Conservation (phyloP, 2,329 filamentous ascomycete genomes). For the Aspergillus neoniger region DNA sequence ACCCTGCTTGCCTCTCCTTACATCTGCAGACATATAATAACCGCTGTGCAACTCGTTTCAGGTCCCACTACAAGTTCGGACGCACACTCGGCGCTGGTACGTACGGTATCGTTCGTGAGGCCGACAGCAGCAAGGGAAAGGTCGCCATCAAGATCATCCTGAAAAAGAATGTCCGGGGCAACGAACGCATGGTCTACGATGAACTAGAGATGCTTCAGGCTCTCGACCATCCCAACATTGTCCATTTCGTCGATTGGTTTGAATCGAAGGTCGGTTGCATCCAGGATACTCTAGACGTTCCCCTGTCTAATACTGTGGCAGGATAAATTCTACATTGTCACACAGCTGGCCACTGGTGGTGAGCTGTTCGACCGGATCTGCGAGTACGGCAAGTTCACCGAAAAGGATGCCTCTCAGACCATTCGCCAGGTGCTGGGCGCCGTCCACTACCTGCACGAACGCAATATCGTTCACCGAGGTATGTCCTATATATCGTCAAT, state of each 20-base stretch:
- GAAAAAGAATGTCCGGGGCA: slow-evolving; percentile 98
- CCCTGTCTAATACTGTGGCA: slow-evolving; percentile 41
- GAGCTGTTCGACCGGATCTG: slow-evolving; percentile 98
- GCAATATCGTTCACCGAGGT: slow-evolving; percentile 96
- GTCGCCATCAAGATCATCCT: slow-evolving; percentile 98
- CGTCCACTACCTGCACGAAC: slow-evolving; percentile 90
- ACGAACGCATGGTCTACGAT: slow-evolving; percentile 98
- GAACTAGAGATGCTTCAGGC: slow-evolving; percentile 91
- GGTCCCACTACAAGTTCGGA: slow-evolving; percentile 86
- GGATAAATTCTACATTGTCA: slow-evolving; percentile 99
- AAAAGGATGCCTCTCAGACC: slow-evolving; percentile 94
- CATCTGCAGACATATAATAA: slow-evolving; percentile 14
- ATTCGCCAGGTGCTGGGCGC: slow-evolving; percentile 92
- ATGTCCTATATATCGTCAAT: slow-evolving; percentile 21
- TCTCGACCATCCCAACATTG: slow-evolving; percentile 91
- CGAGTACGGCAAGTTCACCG: slow-evolving; percentile 96
- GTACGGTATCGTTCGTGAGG: slow-evolving; percentile 97
- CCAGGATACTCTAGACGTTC: not conserved
- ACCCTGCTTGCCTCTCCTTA: slow-evolving; percentile 7
- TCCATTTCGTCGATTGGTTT: slow-evolving; percentile 98
- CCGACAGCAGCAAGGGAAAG: slow-evolving; percentile 76
- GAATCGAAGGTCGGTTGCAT: slow-evolving; percentile 76
- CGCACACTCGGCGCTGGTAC: slow-evolving; percentile 93
- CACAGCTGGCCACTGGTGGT: slow-evolving; percentile 90
- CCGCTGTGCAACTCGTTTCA: slow-evolving; percentile 40